phyloP scores from a whole-genome alignment of 768 basidiomycete species.

The Tephrocybe sp. region DNA sequence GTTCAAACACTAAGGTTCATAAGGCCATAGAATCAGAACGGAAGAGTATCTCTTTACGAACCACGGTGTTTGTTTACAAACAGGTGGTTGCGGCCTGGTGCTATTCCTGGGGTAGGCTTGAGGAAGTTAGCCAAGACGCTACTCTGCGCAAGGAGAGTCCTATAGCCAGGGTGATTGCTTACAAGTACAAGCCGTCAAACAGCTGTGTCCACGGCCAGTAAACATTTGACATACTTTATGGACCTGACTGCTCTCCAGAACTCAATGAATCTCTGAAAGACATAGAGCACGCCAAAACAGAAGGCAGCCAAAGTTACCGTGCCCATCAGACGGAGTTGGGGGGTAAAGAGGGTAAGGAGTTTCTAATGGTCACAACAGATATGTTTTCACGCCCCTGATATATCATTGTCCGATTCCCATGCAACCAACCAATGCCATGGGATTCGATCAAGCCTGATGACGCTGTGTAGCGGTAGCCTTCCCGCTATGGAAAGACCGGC shows the following conservation, averaged over 20 bases:
- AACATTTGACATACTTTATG: slow-evolving; percentile 26
- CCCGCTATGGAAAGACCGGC: too few relatives aligned
- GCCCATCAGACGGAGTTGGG: neutral
- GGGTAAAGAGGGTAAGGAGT: neutral
- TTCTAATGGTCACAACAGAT: too few relatives aligned
- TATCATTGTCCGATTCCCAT: too few relatives aligned
- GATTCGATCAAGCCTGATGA: too few relatives aligned
- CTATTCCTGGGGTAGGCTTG: slow-evolving; percentile 27
- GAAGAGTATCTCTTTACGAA: slow-evolving; percentile 5
- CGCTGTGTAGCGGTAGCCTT: too few relatives aligned
- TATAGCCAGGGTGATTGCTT: slow-evolving; percentile 34
- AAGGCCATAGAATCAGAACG: neutral
- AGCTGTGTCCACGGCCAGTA: neutral
- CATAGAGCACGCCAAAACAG: slow-evolving; percentile 19
- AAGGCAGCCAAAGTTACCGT: slow-evolving; percentile 9
- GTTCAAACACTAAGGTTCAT: slow-evolving; percentile 24
- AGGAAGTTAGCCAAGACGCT: slow-evolving; percentile 25
- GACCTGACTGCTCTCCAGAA: slow-evolving; percentile 24
- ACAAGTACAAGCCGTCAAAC: neutral
- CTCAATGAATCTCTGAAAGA: slow-evolving; percentile 20
- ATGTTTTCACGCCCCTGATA: too few relatives aligned
- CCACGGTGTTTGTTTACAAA: slow-evolving; percentile 32
- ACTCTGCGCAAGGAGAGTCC: slow-evolving; percentile 25
- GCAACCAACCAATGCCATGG: too few relatives aligned
- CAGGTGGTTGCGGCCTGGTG: slow-evolving; percentile 28